Evolutionary conservation across 352 stramenopile species (phyloP).

Genomic region (Phytophthora chlamydospora): DNA sequence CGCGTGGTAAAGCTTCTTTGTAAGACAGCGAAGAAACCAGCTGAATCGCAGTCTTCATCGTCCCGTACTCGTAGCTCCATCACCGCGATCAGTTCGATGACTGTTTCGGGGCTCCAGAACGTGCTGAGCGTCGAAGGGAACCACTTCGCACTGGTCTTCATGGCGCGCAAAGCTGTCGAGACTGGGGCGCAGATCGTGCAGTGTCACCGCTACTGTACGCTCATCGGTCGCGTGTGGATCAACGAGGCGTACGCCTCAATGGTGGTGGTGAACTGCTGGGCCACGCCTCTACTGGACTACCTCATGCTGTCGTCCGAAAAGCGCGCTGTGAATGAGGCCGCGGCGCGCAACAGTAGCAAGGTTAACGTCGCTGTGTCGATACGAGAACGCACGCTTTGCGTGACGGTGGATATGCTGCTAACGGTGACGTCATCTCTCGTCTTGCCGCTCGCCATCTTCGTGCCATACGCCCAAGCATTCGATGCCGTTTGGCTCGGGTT

Average conservation of each 20-base stretch:
- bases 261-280: conserved; percentile 48
- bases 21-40: conserved; percentile 5
- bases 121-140: conserved; percentile 26
- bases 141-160: conserved; percentile 26
- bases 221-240: conserved; percentile 50
- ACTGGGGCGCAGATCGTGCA: conserved; percentile 40
- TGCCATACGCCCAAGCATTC: conserved; percentile 37
- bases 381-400: conserved; percentile 27
- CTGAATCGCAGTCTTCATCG: neutral
- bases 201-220: conserved; percentile 44
- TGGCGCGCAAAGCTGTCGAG: conserved; percentile 21
- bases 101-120: conserved; percentile 4
- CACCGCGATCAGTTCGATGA: conserved; percentile 10
- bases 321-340: neutral
- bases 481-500: conserved; percentile 37
- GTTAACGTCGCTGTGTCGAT: conserved; percentile 12
- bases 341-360: neutral
- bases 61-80: neutral
- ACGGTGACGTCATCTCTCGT: conserved; percentile 9
- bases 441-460: conserved; percentile 25
- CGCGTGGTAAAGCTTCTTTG: conserved; percentile 1
- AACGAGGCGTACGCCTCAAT: conserved; percentile 49
- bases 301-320: conserved; percentile 8
- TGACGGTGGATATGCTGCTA: conserved; percentile 20
- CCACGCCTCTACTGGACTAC: conserved; percentile 29